Conservation (phyloP, 2,329 filamentous ascomycete genomes). For the Pseudocercospora musae region DNA sequence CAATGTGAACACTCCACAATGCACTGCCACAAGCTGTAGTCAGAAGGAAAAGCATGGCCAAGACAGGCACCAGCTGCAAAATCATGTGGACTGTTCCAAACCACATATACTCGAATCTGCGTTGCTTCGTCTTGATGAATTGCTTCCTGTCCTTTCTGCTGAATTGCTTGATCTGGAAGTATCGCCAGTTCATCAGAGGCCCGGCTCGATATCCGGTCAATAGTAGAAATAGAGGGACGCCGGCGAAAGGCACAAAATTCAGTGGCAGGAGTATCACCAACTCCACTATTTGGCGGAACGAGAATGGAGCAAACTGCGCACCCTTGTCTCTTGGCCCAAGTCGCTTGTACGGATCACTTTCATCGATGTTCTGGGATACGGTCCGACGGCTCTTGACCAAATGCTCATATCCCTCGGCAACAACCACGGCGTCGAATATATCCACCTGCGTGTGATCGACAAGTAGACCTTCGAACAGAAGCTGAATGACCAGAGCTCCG, state of each 20-base stretch:
- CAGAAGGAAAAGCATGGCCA: conserved; percentile 92
- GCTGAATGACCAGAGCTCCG: conserved; percentile 58
- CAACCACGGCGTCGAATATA: conserved; percentile 76
- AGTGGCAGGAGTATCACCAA: conserved; percentile 66
- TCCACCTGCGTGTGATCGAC: conserved; percentile 73
- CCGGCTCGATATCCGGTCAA: conserved; percentile 84
- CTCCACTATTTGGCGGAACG: conserved; percentile 83
- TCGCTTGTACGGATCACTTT: conserved; percentile 70
- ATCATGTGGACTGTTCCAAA: conserved; percentile 84
- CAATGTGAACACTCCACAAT: conserved; percentile 78
- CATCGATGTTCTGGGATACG: conserved; percentile 66
- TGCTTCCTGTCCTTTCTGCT: conserved; percentile 69
- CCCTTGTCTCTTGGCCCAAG: conserved; percentile 76
- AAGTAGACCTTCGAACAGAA: conserved; percentile 53
- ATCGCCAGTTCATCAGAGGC: conserved; percentile 85
- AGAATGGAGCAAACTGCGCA: conserved; percentile 84
- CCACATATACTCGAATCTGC: conserved; percentile 84
- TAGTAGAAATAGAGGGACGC: conserved; percentile 80
- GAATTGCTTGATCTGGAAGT: conserved; percentile 76
- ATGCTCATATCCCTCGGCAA: conserved; percentile 68
- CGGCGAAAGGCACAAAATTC: conserved; percentile 81
- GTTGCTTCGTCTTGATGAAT: conserved; percentile 60
- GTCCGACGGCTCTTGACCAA: conserved; percentile 60
- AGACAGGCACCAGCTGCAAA: conserved; percentile 79
- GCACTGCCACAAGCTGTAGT: conserved; percentile 82